Percentiles rank a stretch among this genome's conserved stretches.
Evolutionary conservation across 768 basidiomycete genomes (phyloP).

Genomic region (Mycena vitilis): DNA sequence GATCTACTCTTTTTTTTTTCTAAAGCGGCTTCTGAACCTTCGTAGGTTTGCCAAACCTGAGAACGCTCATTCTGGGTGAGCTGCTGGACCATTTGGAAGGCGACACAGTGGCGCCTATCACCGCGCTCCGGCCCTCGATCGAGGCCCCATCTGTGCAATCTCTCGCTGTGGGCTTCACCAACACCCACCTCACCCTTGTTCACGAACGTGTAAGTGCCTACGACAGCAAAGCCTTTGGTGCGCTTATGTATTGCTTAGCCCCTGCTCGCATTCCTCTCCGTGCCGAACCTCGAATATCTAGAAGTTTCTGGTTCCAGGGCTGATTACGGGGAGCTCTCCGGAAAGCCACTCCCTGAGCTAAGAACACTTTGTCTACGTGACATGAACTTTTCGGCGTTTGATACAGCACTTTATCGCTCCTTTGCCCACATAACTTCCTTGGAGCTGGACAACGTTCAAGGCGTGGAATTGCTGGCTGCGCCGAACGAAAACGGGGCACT

Average conservation of each 20-base stretch:
- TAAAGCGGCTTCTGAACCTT: slow-evolving; percentile 4
- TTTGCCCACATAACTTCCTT: slow-evolving; percentile 29
- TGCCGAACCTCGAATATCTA: slow-evolving; percentile 47
- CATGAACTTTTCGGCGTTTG: slow-evolving; percentile 5
- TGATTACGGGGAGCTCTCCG: slow-evolving; percentile 34
- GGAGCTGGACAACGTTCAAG: slow-evolving; percentile 23
- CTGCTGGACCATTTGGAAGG: slow-evolving; percentile 36
- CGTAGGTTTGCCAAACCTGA: slow-evolving; percentile 25
- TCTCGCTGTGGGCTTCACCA: slow-evolving; percentile 41
- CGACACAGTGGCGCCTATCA: slow-evolving; percentile 25
- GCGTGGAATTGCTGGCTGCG: slow-evolving; percentile 1
- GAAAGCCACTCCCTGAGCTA: slow-evolving; percentile 23
- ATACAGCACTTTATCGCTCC: slow-evolving; percentile 26
- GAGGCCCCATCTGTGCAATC: slow-evolving; percentile 39
- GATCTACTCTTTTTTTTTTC: slow-evolving; percentile 7
- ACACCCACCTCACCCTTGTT: not conserved
- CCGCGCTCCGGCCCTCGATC: slow-evolving; percentile 31
- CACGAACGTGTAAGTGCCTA: slow-evolving; percentile 4
- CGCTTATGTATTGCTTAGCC: slow-evolving; percentile 19
- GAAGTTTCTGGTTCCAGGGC: slow-evolving; percentile 39
- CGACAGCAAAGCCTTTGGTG: not conserved
- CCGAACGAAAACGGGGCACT: slow-evolving; percentile 10
- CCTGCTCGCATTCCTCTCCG: slow-evolving; percentile 36
- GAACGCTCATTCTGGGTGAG: slow-evolving; percentile 24
- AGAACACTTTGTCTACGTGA: slow-evolving; percentile 28